phyloP scores from a whole-genome alignment of 306 rosid species.

The Spatholobus suberectus region DNA sequence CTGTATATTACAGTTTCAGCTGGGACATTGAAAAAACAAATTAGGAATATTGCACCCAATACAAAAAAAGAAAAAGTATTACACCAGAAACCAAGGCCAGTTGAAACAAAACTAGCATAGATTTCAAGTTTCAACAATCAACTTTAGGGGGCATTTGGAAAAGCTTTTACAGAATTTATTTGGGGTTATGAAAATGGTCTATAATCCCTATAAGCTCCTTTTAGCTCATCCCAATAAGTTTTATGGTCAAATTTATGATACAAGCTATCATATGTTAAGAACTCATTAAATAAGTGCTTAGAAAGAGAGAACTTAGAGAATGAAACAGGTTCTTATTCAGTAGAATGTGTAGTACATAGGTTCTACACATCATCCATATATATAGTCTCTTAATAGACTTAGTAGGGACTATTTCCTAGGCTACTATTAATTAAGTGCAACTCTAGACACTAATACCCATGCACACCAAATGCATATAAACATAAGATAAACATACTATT shows the following conservation, averaged over 20 bases:
- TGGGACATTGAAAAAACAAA: conserved; percentile 62
- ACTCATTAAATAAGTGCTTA: neutral
- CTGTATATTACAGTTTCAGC: conserved; percentile 99
- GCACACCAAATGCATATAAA: neutral
- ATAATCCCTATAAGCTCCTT: neutral
- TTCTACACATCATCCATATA: neutral
- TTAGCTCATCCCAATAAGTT: neutral
- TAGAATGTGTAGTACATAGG: neutral
- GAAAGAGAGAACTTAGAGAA: neutral
- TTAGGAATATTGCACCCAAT: conserved; percentile 42
- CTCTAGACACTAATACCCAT: neutral
- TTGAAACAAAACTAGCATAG: conserved; percentile 4
- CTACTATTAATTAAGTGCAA: neutral
- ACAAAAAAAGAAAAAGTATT: conserved; percentile 3
- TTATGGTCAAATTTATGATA: neutral
- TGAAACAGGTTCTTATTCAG: neutral
- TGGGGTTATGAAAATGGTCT: neutral
- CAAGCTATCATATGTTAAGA: neutral
- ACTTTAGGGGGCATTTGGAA: neutral
- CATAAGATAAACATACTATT: too few species aligned
- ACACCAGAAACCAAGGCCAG: conserved; percentile 29
- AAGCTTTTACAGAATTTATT: neutral
- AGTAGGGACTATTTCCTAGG: neutral
- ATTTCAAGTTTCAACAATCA: conserved; percentile 35
- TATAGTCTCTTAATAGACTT: neutral